Conservation (phyloP, 2,329 filamentous ascomycete genomes). For the Epicoccum sorghinum region DNA sequence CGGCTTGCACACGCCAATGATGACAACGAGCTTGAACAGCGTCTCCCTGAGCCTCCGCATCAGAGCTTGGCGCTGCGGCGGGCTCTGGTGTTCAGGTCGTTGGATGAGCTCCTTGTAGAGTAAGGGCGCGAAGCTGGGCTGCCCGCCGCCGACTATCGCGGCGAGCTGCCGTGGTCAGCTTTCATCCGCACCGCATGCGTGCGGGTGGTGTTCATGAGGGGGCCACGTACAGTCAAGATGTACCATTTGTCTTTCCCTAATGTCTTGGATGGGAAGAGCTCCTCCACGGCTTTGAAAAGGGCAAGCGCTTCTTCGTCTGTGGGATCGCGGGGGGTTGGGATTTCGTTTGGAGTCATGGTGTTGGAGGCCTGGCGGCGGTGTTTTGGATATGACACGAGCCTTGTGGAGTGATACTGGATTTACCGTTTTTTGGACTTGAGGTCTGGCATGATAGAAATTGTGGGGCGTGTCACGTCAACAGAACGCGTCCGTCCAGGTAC, state of each 20-base stretch:
- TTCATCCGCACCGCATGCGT: no score
- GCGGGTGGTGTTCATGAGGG: background rate
- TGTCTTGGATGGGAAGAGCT: conserved; percentile 51
- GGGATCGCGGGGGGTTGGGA: conserved; percentile 34
- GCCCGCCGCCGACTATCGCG: conserved; percentile 56
- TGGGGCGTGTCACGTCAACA: background rate
- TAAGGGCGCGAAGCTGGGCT: conserved; percentile 58
- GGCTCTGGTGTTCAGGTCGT: conserved; percentile 54
- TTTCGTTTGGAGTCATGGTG: background rate
- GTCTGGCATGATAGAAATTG: background rate
- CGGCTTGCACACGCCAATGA: conserved; percentile 68
- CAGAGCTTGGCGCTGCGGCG: conserved; percentile 54
- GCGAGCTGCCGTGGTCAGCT: conserved; percentile 31
- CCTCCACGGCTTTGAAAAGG: conserved; percentile 52
- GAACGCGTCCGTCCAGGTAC: background rate
- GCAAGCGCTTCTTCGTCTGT: conserved; percentile 48
- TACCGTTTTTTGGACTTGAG: background rate
- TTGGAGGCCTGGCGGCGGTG: background rate
- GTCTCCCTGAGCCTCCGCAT: conserved; percentile 62
- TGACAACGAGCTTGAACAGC: conserved; percentile 61
- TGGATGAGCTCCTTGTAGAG: conserved; percentile 63
- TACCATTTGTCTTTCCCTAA: conserved; percentile 57
- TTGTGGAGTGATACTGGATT: background rate
- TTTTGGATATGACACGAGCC: background rate
- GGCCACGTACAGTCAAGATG: conserved; percentile 45